phyloP scores from a whole-genome alignment of 1,284 basidiomycete species.

The Wallemia hederae region DNA sequence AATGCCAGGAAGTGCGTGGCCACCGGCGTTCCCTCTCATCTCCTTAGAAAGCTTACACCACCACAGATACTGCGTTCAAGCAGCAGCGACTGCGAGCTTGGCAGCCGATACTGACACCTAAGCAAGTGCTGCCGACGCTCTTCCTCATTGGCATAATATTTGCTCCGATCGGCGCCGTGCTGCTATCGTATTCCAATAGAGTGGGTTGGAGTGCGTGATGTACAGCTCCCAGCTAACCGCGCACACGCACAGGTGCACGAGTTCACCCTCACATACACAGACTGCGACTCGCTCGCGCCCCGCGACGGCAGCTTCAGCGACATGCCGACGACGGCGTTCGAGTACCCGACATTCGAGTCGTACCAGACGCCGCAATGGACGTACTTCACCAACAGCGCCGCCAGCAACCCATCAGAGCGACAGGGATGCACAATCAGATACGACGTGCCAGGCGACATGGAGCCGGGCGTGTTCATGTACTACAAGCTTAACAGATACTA shows the following conservation, averaged over 20 bases:
- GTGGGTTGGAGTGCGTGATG: not conserved
- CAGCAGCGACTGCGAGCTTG: conserved; percentile 98
- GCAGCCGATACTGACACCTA: conserved; percentile 96
- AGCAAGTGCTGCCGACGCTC: conserved; percentile 81
- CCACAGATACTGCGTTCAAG: conserved; percentile 79
- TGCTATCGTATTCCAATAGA: conserved; percentile 22
- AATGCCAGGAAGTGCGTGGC: not conserved
- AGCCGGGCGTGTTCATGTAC: conserved; percentile 60
- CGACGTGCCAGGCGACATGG: conserved; percentile 46
- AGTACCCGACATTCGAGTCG: conserved; percentile 24
- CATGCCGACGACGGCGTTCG: conserved; percentile 35
- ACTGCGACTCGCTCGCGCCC: conserved; percentile 40
- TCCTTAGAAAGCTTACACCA: not conserved
- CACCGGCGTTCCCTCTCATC: no score
- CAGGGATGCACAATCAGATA: conserved; percentile 49
- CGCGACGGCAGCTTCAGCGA: conserved; percentile 22
- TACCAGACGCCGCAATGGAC: conserved; percentile 30
- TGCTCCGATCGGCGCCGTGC: conserved; percentile 76
- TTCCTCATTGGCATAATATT: conserved; percentile 85
- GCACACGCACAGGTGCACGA: conserved; percentile 49
- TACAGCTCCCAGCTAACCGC: no score
- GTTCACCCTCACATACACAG: conserved; percentile 82
- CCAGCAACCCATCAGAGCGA: conserved; percentile 21
- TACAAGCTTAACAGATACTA: conserved; percentile 91
- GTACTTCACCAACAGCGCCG: conserved; percentile 21